Evolutionary conservation across 2,329 filamentous ascomycete species (phyloP), one percentile per base, ranked within the genome.

Genomic region (Botryotinia narcissicola): DNA sequence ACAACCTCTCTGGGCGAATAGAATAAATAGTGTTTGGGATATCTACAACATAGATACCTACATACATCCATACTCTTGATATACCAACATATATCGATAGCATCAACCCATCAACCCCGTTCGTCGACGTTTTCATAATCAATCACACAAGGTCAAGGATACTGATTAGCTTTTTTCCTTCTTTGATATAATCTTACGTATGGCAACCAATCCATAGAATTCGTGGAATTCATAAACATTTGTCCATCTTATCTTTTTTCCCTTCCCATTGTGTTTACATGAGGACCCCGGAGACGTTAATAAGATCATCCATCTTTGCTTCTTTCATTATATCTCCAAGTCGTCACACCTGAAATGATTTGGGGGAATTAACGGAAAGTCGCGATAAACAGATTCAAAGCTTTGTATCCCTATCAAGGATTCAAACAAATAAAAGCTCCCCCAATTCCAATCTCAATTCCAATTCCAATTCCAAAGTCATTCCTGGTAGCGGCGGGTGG

Each of bases 301-400:
- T 4, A 25, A 64, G n/a, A 64, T n/a, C n/a, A 46, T 32, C 32
- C 40, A 46, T 29, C n/a, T 64, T 32, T 44, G 40, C 37, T 46
- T 16, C 29, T 46, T 18, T 9, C n/a, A 57, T 9, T 35, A 32
- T 29, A 18, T 42, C 29, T 46, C 29, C 10, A 64, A 29, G 29
- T 44, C 29, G 62, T 64, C 40, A 35, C 42, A 46, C 62, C n/a
- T 32, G 22, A 7, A 35, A 32, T 16, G 29, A 35, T 7, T 32
- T 44, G 1, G 18, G 29, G 10, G 18, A 46, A 64, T 32, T 68
- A 40, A 68, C 64, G 64, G 42, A 54, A 68, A 51, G 46, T 54
- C 64, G 37, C 64, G 64, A 67, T 67, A 67, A 67, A 40, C 44
- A 51, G 44, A 35, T 51, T 67, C 44, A 37, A 46, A 37, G 63